Evolutionary conservation across 2,329 filamentous ascomycete species (phyloP), one percentile per base, ranked within the genome.

Genomic region (Botrytis fabae): DNA sequence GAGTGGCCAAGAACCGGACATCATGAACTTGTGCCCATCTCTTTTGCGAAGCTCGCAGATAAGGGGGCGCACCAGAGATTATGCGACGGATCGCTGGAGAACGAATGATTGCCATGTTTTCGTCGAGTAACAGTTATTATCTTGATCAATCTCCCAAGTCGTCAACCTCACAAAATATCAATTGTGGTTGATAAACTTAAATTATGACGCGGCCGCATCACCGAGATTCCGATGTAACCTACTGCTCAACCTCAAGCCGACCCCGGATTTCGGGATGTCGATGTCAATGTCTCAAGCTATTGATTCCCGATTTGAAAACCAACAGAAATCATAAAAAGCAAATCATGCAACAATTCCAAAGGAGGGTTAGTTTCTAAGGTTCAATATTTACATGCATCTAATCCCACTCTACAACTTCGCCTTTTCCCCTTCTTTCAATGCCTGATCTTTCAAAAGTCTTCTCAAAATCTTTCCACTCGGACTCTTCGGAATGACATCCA

Each of bases 1-100:
- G 93, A 25, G 94, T 96, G 75, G 92, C 92, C 63, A 97, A 88
- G 85, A 95, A 97, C 76, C 95, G 93, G 65, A 97, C 91, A 82
- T 98, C 93, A 82, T 97, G 93, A 44, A 98, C 94, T 79, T 93
- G 93, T 2, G 95, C 95, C 92, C 93, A 97, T 81, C 95, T 90
- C 72, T 91, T 89, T 82, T 98, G 95, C 12, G 82, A 79, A 25
- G 78, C 78, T 71, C 79, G 79, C 60, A 80, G 71, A 73, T 78
- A 80, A 7, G 79, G 80, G 18, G 79, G 73, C 35, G 77, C 76
- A 18, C 78, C 78, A 63, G 76, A 79, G 46, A 79, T 70, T 28
- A 78, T 60, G 73, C 85, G 83, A 57, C 87, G 87, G 57, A 90
- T 82, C 38, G 83, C 81, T 65, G 84, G 83, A 46, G 84, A 80